Evolutionary conservation across 2,329 filamentous ascomycete species (phyloP), one percentile per base, ranked within the genome.

Genomic region (Aspergillus ustus): DNA sequence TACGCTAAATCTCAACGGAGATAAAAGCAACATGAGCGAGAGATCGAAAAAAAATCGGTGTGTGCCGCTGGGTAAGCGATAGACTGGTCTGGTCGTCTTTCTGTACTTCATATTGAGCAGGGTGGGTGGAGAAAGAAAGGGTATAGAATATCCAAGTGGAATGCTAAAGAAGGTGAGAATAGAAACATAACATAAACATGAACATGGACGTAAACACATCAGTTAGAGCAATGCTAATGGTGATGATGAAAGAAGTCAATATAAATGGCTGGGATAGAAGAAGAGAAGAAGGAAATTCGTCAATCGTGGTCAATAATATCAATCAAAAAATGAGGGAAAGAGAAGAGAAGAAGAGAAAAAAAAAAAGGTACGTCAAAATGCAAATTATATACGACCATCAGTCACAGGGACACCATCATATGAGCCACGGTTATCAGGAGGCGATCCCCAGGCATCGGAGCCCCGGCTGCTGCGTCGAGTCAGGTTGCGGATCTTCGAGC

Each of bases 401-500:
- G 63, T 49, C 44, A 62, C 52, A 9, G 69, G 65, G 20, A 73
- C 43, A 29, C 61, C 70, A 57, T 75, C 71, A 57, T 75, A 72
- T 2, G 69, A 71, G 44, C 68, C 59, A 15, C 70, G 69, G 0
- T 59, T 25, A 28, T 72, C 72, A 9, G 61, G 43, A 43, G 63
- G 40, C 22, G 65, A 61, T 2, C 54, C 59, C 68, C 70, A 73
- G 6, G 66, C 63, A 43, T 74, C 72, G 2, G 69, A 63, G 7
- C 81, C 83, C 57, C 85, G 82, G 64, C 82, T 86, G 44, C 86
- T 81, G 81, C 87, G 86, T 22, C 85, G 81, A 3, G 84, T 83
- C 20, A 88, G 78, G 59, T 81, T 85, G 29, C 82, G 77, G 58
- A 85, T 75, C 63, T 84, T 84, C 56, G 76, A 79, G 11, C 84